Conservation (phyloP, 345 rosid genomes). For the Rhizophora mangle region DNA sequence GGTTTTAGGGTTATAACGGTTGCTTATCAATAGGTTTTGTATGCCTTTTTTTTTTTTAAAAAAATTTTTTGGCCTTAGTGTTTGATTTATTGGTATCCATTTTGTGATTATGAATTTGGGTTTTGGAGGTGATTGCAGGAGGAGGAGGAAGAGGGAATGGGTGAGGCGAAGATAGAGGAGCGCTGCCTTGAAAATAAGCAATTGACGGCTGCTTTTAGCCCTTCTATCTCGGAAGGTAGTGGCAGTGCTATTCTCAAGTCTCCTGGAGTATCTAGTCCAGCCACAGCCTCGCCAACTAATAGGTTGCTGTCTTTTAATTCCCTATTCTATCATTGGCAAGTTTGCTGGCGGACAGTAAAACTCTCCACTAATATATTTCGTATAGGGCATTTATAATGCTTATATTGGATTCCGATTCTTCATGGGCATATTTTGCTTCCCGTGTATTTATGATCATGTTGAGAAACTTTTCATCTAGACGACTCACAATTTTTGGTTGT, state of each 20-base stretch:
- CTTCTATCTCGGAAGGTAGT: slow-evolving; percentile 80
- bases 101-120: slow-evolving; percentile 36
- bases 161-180: slow-evolving; percentile 54
- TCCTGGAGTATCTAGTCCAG: slow-evolving; percentile 67
- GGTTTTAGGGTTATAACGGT: slow-evolving; percentile 22
- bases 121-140: slow-evolving; percentile 44
- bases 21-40: background rate
- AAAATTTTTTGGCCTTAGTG: background rate
- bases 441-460: background rate
- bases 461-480: background rate
- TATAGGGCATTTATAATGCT: background rate
- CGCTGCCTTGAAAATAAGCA: slow-evolving; percentile 86
- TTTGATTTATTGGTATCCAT: background rate
- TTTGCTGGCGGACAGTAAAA: background rate
- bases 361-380: background rate
- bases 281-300: slow-evolving; percentile 58
- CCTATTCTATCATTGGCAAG: background rate
- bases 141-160: slow-evolving; percentile 30
- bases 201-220: slow-evolving; percentile 64
- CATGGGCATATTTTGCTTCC: background rate
- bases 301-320: slow-evolving; percentile 35
- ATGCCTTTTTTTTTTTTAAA: background rate
- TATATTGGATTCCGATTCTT: slow-evolving; percentile 5
- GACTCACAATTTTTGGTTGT: slow-evolving; percentile 22
- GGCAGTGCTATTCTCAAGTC: slow-evolving; percentile 63